Percentiles rank a stretch among this genome's conserved stretches.
phyloP scores from a whole-genome alignment of 2,329 filamentous ascomycete species.

The Fusarium virguliforme region DNA sequence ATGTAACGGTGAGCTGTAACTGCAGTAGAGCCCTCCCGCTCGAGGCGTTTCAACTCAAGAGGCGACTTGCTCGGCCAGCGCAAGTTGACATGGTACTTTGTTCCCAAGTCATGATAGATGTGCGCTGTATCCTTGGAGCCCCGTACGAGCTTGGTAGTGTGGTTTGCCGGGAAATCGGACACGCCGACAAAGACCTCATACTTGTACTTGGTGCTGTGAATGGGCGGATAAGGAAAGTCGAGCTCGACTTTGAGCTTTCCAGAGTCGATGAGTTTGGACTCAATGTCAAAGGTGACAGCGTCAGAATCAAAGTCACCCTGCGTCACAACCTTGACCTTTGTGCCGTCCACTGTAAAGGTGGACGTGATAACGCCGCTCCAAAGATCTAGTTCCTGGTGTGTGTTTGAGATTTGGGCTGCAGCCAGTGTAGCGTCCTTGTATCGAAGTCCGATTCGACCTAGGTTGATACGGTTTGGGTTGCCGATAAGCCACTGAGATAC shows the following conservation, averaged over 20 bases:
- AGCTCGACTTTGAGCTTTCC: conserved; percentile 58
- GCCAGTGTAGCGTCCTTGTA: conserved; percentile 55
- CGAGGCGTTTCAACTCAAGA: conserved; percentile 41
- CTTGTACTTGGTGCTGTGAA: conserved; percentile 60
- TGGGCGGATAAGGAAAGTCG: conserved; percentile 62
- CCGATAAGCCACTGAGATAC: conserved; percentile 68
- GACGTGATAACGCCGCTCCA: conserved; percentile 55
- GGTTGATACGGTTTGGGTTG: conserved; percentile 64
- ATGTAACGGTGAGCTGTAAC: conserved; percentile 55
- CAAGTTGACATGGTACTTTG: conserved; percentile 59
- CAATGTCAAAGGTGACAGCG: conserved; percentile 56
- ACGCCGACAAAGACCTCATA: conserved; percentile 62
- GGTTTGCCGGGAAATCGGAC: conserved; percentile 59
- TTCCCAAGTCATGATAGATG: conserved; percentile 59
- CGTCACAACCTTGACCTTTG: conserved; percentile 56
- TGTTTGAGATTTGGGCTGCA: conserved; percentile 49
- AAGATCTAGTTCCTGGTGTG: conserved; percentile 50
- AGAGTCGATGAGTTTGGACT: conserved; percentile 55
- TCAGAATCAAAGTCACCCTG: conserved; percentile 59
- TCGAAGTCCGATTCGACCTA: conserved; percentile 60
- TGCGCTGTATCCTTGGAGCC: conserved; percentile 45
- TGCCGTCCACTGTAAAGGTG: conserved; percentile 54
- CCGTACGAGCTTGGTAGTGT: conserved; percentile 54
- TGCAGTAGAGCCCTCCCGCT: conserved; percentile 45
- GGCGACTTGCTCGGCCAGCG: conserved; percentile 50